A percentile compares a stretch with the other conserved stretches of the same genome.
Conservation (phyloP, 768 basidiomycete species). For the Ephemerocybe angulata region DNA sequence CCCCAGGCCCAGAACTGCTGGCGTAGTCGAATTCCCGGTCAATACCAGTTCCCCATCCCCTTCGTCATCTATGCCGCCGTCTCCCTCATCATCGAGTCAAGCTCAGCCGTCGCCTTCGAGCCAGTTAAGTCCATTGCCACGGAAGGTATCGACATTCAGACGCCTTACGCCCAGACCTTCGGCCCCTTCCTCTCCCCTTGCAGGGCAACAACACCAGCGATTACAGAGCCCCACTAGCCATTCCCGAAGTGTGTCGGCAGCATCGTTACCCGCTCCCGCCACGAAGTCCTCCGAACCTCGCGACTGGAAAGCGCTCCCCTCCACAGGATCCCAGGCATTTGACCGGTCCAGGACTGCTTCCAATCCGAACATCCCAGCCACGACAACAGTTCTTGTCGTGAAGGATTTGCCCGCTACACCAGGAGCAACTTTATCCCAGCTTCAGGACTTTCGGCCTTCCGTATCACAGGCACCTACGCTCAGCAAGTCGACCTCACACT, state of each 20-base stretch:
- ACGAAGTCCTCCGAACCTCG: constrained; percentile 6
- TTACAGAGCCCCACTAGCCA: constrained; percentile 18
- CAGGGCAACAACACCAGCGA: constrained; percentile 10
- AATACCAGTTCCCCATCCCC: neutral
- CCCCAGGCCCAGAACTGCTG: neutral
- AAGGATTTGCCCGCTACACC: neutral
- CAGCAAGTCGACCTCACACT: neutral
- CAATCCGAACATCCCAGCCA: neutral
- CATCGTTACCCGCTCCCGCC: constrained; percentile 19
- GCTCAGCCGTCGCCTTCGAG: constrained; percentile 18
- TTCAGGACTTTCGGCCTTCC: neutral
- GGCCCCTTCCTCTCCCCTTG: constrained; percentile 31
- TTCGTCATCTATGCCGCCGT: constrained; percentile 2
- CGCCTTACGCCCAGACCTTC: constrained; percentile 32
- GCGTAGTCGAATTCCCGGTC: neutral
- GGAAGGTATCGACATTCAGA: constrained; percentile 39
- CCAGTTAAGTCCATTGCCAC: constrained; percentile 37
- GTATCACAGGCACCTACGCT: neutral
- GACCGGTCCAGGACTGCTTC: neutral
- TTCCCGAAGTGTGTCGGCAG: constrained; percentile 22
- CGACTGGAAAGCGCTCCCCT: neutral
- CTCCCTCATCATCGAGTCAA: constrained; percentile 2
- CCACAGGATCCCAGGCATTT: neutral
- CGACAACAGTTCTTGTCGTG: neutral
- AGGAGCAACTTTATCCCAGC: neutral